phyloP scores from a whole-genome alignment of 495 filamentous ascomycete species.

The Mytilinidion resinicola region DNA sequence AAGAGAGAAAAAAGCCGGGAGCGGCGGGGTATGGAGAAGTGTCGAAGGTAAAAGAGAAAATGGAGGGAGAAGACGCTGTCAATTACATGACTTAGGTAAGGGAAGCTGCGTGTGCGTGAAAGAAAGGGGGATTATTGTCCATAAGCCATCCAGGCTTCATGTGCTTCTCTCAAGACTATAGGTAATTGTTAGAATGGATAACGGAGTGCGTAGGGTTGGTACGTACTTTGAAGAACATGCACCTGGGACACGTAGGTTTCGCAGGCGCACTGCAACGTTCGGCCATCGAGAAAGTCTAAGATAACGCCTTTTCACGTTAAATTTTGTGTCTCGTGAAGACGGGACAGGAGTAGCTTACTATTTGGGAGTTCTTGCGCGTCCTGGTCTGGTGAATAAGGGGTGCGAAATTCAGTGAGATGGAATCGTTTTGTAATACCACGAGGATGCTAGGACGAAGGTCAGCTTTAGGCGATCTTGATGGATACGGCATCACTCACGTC shows the following conservation, averaged over 20 bases:
- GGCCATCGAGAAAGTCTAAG: conserved; percentile 78
- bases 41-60: neutral
- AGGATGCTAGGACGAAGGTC: conserved; percentile 20
- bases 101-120: too few relatives aligned
- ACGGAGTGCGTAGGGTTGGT: neutral
- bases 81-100: neutral
- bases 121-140: conserved; percentile 3
- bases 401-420: conserved; percentile 72
- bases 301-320: conserved; percentile 41
- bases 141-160: conserved; percentile 28
- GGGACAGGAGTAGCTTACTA: conserved; percentile 41
- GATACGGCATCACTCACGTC: conserved; percentile 18
- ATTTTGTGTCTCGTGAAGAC: neutral
- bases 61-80: neutral
- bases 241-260: conserved; percentile 22
- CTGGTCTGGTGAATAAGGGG: conserved; percentile 74
- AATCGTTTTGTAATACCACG: conserved; percentile 62
- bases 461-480: neutral
- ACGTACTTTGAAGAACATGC: conserved; percentile 28
- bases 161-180: conserved; percentile 26
- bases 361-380: conserved; percentile 85
- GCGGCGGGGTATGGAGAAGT: neutral
- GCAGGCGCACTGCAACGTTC: conserved; percentile 68
- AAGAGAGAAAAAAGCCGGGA: neutral
- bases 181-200: conserved; percentile 4